A percentile compares a stretch with the other conserved stretches of the same genome.
These are phyloP conservation scores for Tillandsia leiboldiana DNA, from an alignment of 176 grass and related monocot species.

Conservation along the genomic window DNA sequence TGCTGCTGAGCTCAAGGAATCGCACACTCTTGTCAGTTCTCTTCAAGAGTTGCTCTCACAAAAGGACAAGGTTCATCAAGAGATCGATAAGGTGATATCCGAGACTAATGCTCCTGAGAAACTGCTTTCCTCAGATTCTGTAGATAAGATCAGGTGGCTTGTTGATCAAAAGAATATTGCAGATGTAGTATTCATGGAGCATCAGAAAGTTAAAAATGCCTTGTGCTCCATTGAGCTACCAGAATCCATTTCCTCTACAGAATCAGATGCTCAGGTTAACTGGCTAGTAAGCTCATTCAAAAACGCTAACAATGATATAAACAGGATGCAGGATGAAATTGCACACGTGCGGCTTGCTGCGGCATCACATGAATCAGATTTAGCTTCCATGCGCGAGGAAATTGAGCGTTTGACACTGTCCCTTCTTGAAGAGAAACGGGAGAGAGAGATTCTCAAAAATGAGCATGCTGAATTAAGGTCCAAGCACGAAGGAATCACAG, in stretches of 20 bases:
- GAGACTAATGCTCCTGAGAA: conserved; percentile 45
- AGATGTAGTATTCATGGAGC: conserved; percentile 50
- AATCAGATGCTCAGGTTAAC: conserved; percentile 67
- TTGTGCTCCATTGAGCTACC: conserved; percentile 60
- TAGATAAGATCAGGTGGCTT: conserved; percentile 64
- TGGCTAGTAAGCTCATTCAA: conserved; percentile 56
- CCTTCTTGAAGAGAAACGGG: conserved; percentile 74
- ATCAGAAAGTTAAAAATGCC: conserved; percentile 63
- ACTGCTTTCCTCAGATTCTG: conserved; percentile 53
- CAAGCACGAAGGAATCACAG: conserved; percentile 29
- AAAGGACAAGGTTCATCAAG: conserved; percentile 57
- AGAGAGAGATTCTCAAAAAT: conserved; percentile 58
- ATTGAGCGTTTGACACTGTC: conserved; percentile 45
- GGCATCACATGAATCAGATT: conserved; percentile 40
- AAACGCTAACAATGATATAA: conserved; percentile 44
- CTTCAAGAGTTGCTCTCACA: conserved; percentile 53
- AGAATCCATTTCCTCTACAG: conserved; percentile 35
- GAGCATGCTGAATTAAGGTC: conserved; percentile 63
- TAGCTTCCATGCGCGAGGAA: conserved; percentile 54
- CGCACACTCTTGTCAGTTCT: conserved; percentile 36
- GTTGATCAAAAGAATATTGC: conserved; percentile 62
- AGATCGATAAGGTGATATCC: conserved; percentile 45
- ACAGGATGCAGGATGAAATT: conserved; percentile 45
- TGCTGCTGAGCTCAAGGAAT: conserved; percentile 46
- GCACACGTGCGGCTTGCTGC: conserved; percentile 21